Base-by-base conservation (phyloP, 306 rosid species). In the Lablab purpureus region DNA sequence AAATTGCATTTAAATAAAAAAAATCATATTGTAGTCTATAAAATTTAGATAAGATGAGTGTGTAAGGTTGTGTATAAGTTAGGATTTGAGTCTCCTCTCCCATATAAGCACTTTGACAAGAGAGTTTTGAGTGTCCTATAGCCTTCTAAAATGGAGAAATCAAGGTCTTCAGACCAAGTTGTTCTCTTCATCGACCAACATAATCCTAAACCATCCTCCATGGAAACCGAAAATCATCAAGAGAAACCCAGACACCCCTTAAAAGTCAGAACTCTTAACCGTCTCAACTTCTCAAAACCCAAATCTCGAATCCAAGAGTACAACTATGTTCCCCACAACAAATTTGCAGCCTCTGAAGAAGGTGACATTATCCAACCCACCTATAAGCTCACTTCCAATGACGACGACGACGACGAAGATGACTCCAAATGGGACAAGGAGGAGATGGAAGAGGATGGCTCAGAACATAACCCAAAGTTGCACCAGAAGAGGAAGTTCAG, bases 261-360 rank as follows among this genome's bases (percentile, higher is more conserved):
- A 47, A 82, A 75, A 43, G 22, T 50, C 4, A 82, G 65, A 79
- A 82, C 84, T 6, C 87, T 87, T 4, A 74, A 70, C 30, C 85
- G 87, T 45, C 84, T 87, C 14, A 87, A 60, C 80, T 87, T 87
- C 82, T 87, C 90, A 36, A 85, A 85, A 56, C 90, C 90, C 40
- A 87, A 85, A 74, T 87, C 90, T 4, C 62, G 90, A 36, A 14
- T 87, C 73, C 77, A 49, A 4, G 90, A 87, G 58, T 51, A 74
- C 14, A 50, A 71, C 69, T 36, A 81, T 22, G 55, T 52, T 6
- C 77, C 72, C 25, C 77, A 59, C 63, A 47, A 54, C 75, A 47
- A 49, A 23, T 17, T 25, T 8, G 15, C 68, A 17, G 41, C 54
- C 51, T 15, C 83, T 0, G 74, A 82, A 47, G 81, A 81, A 50